Conservation (phyloP, 164 flowering plant species). For the Euptelea pleiosperma region DNA sequence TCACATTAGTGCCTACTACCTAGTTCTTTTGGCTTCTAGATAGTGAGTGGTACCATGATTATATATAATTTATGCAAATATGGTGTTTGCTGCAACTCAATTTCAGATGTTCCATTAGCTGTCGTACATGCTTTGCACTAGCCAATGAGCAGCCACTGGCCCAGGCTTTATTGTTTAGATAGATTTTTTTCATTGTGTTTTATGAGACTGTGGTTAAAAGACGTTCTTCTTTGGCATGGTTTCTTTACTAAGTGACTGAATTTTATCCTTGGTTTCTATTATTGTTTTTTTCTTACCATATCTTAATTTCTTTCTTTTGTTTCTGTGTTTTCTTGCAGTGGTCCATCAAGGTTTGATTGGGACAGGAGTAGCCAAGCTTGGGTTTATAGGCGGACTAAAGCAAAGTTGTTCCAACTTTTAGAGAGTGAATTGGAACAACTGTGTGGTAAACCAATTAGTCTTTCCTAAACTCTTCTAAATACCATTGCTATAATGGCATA, state of each 20-base stretch:
- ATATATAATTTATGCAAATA: too few species aligned
- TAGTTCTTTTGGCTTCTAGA: too few species aligned
- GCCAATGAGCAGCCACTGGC: too few species aligned
- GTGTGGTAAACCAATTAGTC: conserved; percentile 61
- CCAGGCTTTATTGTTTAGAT: too few species aligned
- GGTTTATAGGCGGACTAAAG: conserved; percentile 77
- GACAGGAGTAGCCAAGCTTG: conserved; percentile 55
- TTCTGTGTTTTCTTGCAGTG: conserved; percentile 47
- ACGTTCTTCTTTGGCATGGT: neutral
- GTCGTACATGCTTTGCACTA: too few species aligned
- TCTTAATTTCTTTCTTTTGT: neutral
- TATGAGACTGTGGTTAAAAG: neutral
- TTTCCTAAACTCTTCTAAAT: conserved; percentile 31
- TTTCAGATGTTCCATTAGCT: too few species aligned
- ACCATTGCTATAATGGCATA: neutral
- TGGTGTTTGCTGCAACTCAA: too few species aligned
- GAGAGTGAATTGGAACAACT: conserved; percentile 69
- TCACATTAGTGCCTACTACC: too few species aligned
- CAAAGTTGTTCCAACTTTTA: conserved; percentile 43
- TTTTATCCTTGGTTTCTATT: neutral
- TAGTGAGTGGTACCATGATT: too few species aligned
- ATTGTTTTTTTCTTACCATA: neutral
- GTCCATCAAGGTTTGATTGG: conserved; percentile 93
- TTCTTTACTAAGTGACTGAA: neutral
- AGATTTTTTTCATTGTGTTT: neutral